Base-by-base conservation (phyloP, 2,329 filamentous ascomycete species). In the Stagonosporopsis tanaceti region DNA sequence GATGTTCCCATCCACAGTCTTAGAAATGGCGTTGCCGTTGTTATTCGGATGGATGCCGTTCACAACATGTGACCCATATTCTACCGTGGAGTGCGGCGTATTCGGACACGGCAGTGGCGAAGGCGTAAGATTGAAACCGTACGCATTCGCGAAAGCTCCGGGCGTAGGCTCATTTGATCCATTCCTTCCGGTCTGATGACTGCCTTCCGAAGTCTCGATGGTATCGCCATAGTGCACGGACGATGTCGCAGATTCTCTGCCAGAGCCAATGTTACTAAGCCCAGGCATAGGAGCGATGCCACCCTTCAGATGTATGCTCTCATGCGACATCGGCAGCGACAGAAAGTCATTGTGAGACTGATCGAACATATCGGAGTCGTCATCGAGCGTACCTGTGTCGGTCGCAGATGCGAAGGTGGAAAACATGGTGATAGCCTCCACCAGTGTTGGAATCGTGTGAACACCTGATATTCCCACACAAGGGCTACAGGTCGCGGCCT, bases 181-280 rank as follows among this genome's bases (percentile, higher is more conserved):
- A 28, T 72, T 68, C 61, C 62, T 68, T 35, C 67, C 61, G 59
- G 64, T 74, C 37, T 69, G 64, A 60, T 62, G 71, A 59, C 62
- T 70, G 38, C 61, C 53, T 53, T 78, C 76, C 25, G 74, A 78
- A 63, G 66, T 65, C 60, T 76, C 74, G 53, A 71, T 71, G 44
- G 62, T 61, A 55, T 77, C 74, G 56, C 71, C 71, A 51, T 73
- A 73, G 59, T 77, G 76, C 64, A 75, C 69, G 62, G 76, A 78
- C 57, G 76, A 78, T 57, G 72, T 63, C 53, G 68, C 70, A 27
- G 76, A 77, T 64, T 77, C 75, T 66, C 71, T 70, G 51, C 63
- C 65, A 70, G 77, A 78, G 55, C 66, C 73, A 55, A 77, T 59
- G 63, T 69, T 69, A 64, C 73, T 69, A 67, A 77, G 71, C 59